Conservation (phyloP, 2,329 filamentous ascomycete genomes). For the Tolypocladium nubicola region DNA sequence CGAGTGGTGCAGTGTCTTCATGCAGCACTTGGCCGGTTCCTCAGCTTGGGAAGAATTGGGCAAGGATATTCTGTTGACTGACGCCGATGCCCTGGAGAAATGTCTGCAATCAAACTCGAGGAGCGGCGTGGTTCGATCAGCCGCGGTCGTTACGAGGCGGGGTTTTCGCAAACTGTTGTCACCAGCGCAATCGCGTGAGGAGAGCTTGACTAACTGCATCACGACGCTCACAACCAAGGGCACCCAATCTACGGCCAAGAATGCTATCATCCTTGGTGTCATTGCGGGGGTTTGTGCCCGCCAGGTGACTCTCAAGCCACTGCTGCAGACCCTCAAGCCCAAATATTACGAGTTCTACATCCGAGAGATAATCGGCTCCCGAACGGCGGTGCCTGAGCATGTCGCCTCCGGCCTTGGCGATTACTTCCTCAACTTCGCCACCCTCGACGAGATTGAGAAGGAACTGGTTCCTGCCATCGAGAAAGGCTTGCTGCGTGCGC, state of each 20-base stretch:
- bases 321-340: slow-evolving; percentile 54
- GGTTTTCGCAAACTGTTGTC: slow-evolving; percentile 67
- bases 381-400: slow-evolving; percentile 58
- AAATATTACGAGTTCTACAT: slow-evolving; percentile 74
- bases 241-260: slow-evolving; percentile 50
- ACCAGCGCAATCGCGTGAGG: slow-evolving; percentile 40
- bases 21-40: slow-evolving; percentile 58
- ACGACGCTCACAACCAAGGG: slow-evolving; percentile 59
- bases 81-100: slow-evolving; percentile 67
- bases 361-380: slow-evolving; percentile 75
- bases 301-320: slow-evolving; percentile 48
- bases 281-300: slow-evolving; percentile 80
- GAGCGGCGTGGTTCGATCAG: slow-evolving; percentile 57
- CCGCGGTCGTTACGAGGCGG: slow-evolving; percentile 67
- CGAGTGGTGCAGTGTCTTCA: slow-evolving; percentile 77
- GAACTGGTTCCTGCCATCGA: slow-evolving; percentile 75
- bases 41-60: slow-evolving; percentile 54
- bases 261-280: slow-evolving; percentile 71
- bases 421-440: slow-evolving; percentile 72
- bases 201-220: slow-evolving; percentile 53
- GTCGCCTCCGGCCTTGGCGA: slow-evolving; percentile 64
- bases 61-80: slow-evolving; percentile 53
- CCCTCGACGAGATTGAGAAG: slow-evolving; percentile 61
- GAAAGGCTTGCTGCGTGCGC: slow-evolving; percentile 78
- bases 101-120: slow-evolving; percentile 59